Conservation (phyloP, 805 yeast genomes). For the Yarrowia sp. region DNA sequence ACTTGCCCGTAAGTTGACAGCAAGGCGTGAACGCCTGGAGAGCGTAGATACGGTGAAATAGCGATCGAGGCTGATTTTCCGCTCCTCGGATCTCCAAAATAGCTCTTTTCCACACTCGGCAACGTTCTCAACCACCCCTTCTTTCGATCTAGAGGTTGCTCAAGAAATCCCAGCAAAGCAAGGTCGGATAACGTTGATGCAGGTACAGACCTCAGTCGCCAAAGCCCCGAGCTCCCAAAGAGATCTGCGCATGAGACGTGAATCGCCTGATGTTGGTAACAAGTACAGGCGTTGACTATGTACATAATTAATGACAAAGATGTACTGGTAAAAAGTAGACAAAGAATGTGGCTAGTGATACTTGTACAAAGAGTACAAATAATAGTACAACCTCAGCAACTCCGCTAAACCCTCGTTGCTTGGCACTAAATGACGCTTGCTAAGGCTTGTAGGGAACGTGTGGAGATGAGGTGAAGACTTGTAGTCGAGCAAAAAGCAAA, state of each 20-base stretch:
- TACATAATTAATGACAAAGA: background rate
- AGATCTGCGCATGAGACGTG: background rate
- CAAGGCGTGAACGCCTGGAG: too few relatives aligned
- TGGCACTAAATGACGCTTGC: too few relatives aligned
- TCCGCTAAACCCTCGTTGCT: too few relatives aligned
- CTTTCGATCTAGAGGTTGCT: background rate
- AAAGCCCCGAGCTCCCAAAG: background rate
- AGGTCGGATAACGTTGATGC: constrained; percentile 1
- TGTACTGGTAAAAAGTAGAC: background rate
- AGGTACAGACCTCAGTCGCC: background rate
- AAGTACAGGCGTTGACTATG: too few relatives aligned
- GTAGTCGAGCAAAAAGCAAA: too few relatives aligned
- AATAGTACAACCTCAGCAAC: too few relatives aligned
- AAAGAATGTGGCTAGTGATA: too few relatives aligned
- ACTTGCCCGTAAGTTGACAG: too few relatives aligned
- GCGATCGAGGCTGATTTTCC: background rate
- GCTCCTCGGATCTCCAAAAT: background rate
- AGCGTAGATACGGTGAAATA: too few relatives aligned
- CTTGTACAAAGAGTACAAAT: too few relatives aligned
- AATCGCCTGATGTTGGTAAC: background rate
- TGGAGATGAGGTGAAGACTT: too few relatives aligned
- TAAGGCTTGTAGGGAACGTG: too few relatives aligned
- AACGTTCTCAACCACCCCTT: background rate
- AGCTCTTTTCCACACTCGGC: background rate
- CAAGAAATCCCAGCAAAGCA: constrained; percentile 4